phyloP scores from a whole-genome alignment of 305 asterid genomes.

The Solanum aculeatissimum region DNA sequence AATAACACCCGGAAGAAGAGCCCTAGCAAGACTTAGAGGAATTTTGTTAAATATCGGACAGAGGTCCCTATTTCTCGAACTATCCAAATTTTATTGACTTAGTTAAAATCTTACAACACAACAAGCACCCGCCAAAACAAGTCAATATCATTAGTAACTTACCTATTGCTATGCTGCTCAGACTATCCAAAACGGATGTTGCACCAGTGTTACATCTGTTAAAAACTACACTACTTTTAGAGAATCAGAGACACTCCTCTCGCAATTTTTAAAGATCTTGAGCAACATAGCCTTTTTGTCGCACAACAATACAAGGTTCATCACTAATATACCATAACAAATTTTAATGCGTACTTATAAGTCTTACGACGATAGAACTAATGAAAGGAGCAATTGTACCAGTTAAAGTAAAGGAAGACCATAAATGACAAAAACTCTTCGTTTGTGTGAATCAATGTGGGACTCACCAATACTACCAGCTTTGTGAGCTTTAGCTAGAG shows the following conservation, averaged over 20 bases:
- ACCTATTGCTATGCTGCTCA: no score
- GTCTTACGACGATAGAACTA: background rate
- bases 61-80: background rate
- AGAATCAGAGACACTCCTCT: no score
- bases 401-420: no score
- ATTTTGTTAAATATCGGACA: background rate
- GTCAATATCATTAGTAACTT: background rate
- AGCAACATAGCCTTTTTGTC: background rate
- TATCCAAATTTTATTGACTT: background rate
- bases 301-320: background rate
- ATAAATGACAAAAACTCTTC: background rate
- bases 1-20: no score
- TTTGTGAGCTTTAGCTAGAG: background rate
- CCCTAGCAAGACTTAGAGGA: no score
- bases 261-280: no score
- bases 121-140: background rate
- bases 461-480: background rate
- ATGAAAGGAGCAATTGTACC: no score
- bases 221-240: no score
- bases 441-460: background rate
- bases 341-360: background rate
- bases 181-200: no score
- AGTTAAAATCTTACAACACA: background rate
- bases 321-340: background rate
- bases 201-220: no score